Evolutionary conservation across 441 rosid species (phyloP), one percentile per base, ranked within the genome.

Genomic region (Eruca vesicaria): DNA sequence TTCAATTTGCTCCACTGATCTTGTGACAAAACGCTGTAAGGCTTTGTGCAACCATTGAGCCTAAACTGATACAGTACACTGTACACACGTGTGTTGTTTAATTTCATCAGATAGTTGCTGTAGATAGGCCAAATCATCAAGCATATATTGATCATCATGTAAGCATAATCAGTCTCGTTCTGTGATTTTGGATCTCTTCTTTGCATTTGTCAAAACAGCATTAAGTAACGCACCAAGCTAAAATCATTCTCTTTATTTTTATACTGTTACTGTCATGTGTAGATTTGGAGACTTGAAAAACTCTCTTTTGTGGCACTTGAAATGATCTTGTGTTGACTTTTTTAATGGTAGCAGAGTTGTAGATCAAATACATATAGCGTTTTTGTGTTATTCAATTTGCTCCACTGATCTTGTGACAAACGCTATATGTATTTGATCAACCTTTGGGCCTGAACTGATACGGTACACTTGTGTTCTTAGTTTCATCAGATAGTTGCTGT

Each of bases 301-400:
- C n/a, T n/a, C n/a, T n/a, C n/a, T n/a, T n/a, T n/a, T n/a, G n/a
- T n/a, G n/a, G n/a, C n/a, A n/a, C n/a, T n/a, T n/a, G 69, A 60
- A 52, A 41, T 79, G 76, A 64, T 79, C 38, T 66, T 66, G 1
- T 53, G 55, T 58, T 79, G 73, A n/a, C n/a, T n/a, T 12, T 21
- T 31, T 41, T 43, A 66, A 9, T 75, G 68, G 29, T 61, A 60
- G 16, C 36, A 53, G 59, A 53, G 78, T 56, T 33, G 9, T 75
- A 60, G 60, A 71, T n/a, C n/a, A n/a, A n/a, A n/a, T n/a, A n/a
- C n/a, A n/a, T n/a, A n/a, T n/a, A 9, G n/a, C 33, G 4, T 23
- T 2, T 33, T 8, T 18, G 43, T 16, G 2, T 12, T 31, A 67
- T 26, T 43, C 57, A 65, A 2, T 65, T 65, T 41, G 57, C 26